Percentiles rank a stretch among this genome's conserved stretches.
phyloP scores from a whole-genome alignment of 2,329 filamentous ascomycete species.

The Remersonia thermophila region DNA sequence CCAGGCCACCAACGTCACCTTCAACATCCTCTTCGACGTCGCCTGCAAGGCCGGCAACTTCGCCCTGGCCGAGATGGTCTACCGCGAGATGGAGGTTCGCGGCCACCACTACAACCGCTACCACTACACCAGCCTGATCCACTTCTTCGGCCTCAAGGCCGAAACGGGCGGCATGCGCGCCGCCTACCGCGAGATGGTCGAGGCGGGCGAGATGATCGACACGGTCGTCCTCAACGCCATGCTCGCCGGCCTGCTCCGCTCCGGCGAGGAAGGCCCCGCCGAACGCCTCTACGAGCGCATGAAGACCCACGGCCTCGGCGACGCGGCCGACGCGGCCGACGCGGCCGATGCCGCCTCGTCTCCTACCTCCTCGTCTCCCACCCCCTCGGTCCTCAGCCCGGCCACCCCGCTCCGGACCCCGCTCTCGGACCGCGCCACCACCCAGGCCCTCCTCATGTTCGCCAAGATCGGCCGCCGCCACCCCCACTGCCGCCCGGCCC shows the following conservation, averaged over 20 bases:
- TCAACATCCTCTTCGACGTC: slow-evolving; percentile 85
- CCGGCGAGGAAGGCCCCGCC: slow-evolving; percentile 64
- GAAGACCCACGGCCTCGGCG: slow-evolving; percentile 41
- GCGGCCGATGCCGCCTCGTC: too few species aligned
- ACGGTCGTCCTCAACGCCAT: slow-evolving; percentile 78
- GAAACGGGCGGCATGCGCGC: slow-evolving; percentile 63
- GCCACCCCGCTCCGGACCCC: slow-evolving; percentile 34
- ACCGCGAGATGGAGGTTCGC: slow-evolving; percentile 65
- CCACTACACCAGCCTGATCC: slow-evolving; percentile 70
- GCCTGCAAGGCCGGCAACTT: slow-evolving; percentile 80
- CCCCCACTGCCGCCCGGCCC: slow-evolving; percentile 37
- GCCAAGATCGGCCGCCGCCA: slow-evolving; percentile 40
- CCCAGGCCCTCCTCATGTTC: slow-evolving; percentile 45
- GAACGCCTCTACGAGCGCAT: slow-evolving; percentile 75
- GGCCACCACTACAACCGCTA: slow-evolving; percentile 60
- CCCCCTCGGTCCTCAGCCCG: slow-evolving; percentile 7
- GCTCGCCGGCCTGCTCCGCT: slow-evolving; percentile 63
- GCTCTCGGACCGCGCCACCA: slow-evolving; percentile 36
- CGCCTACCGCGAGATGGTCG: slow-evolving; percentile 73
- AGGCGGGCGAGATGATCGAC: slow-evolving; percentile 77
- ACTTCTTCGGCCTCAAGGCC: slow-evolving; percentile 64
- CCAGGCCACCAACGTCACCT: slow-evolving; percentile 62
- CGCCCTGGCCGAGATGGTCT: slow-evolving; percentile 69
- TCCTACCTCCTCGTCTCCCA: not conserved
- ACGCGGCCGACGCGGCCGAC: too few species aligned